Evolutionary conservation across 2,329 filamentous ascomycete species (phyloP).

Genomic region (Davidsoniella neocaledoniae): DNA sequence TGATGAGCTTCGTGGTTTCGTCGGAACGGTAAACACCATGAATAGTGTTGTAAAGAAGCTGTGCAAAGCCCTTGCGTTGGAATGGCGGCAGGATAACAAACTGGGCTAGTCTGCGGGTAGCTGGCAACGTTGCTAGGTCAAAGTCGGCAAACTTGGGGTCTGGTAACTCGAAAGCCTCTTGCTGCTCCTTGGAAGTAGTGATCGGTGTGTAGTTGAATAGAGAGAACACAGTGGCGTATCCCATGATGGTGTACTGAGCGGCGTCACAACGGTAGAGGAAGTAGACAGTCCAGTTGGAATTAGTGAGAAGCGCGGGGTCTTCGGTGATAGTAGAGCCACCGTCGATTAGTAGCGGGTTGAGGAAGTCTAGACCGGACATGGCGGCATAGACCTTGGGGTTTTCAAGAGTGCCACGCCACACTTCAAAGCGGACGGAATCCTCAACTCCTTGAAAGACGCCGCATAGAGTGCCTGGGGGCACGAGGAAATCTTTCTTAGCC

Average conservation of each 20-base stretch:
- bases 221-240: conserved; percentile 80
- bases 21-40: conserved; percentile 52
- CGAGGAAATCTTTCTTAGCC: neutral
- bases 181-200: conserved; percentile 16
- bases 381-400: conserved; percentile 54
- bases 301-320: conserved; percentile 39
- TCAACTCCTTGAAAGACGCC: neutral
- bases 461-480: conserved; percentile 9
- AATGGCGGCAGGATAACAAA: conserved; percentile 83
- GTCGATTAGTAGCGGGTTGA: conserved; percentile 80
- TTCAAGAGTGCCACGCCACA: conserved; percentile 64
- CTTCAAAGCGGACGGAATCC: conserved; percentile 39
- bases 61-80: conserved; percentile 64
- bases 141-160: conserved; percentile 20
- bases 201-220: conserved; percentile 50
- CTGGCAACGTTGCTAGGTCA: conserved; percentile 45
- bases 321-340: conserved; percentile 60
- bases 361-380: conserved; percentile 64
- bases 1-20: conserved; percentile 61
- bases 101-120: conserved; percentile 75
- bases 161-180: neutral
- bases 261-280: conserved; percentile 48
- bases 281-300: conserved; percentile 78
- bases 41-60: conserved; percentile 64
- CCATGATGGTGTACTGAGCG: conserved; percentile 58